Percentiles rank a stretch among this genome's conserved stretches.
Evolutionary conservation across 2,329 filamentous ascomycete species (phyloP).

Genomic region (Epichloe gansuensis): DNA sequence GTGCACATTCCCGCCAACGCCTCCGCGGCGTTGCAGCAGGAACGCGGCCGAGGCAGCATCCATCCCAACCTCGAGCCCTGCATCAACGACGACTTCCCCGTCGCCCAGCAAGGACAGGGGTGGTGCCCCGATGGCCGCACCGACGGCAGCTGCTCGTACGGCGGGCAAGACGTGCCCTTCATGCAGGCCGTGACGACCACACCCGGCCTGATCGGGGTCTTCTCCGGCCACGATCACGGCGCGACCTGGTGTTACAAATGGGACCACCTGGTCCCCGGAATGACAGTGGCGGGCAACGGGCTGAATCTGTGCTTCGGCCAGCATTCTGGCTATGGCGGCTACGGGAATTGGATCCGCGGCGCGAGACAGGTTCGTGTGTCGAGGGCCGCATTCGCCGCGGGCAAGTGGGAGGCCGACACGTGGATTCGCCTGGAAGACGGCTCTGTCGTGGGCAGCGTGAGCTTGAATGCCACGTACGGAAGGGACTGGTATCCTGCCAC

Average conservation of each 20-base stretch:
- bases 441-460: slow-evolving; percentile 35
- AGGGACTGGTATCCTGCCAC: slow-evolving; percentile 38
- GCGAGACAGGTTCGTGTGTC: slow-evolving; percentile 40
- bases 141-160: slow-evolving; percentile 26
- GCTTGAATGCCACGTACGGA: slow-evolving; percentile 47
- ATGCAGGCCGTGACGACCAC: slow-evolving; percentile 47
- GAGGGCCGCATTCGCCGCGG: slow-evolving; percentile 24
- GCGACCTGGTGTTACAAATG: slow-evolving; percentile 45
- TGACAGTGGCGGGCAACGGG: slow-evolving; percentile 27
- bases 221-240: slow-evolving; percentile 55
- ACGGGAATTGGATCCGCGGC: slow-evolving; percentile 51
- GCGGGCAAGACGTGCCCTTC: slow-evolving; percentile 44
- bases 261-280: slow-evolving; percentile 24
- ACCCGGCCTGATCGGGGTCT: slow-evolving; percentile 41
- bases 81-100: slow-evolving; percentile 30
- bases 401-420: slow-evolving; percentile 33
- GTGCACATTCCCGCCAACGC: slow-evolving; percentile 37
- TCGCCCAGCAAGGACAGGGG: slow-evolving; percentile 29
- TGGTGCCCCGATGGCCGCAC: slow-evolving; percentile 29
- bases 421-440: slow-evolving; percentile 50
- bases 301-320: slow-evolving; percentile 47
- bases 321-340: slow-evolving; percentile 58
- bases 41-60: slow-evolving; percentile 14
- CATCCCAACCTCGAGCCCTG: slow-evolving; percentile 28
- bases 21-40: slow-evolving; percentile 25